Evolutionary conservation across 2,329 filamentous ascomycete genomes (phyloP).

Genomic region (Paradendryphiella salina): DNA sequence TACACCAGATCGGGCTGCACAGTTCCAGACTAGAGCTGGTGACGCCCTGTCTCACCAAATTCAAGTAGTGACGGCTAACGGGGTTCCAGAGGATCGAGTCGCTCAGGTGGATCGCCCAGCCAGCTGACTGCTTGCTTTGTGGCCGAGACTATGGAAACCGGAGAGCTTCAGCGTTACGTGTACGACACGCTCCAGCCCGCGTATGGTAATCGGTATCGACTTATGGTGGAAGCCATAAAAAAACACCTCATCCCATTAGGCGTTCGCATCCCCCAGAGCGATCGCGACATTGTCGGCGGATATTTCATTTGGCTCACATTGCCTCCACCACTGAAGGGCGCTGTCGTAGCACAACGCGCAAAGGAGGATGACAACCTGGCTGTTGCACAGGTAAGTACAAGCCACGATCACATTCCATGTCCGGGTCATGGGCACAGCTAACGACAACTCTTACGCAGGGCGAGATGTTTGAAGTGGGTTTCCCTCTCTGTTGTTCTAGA

Average conservation of each 20-base stretch:
- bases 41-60: conserved; percentile 8
- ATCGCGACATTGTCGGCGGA: conserved; percentile 66
- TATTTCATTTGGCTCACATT: conserved; percentile 84
- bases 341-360: conserved; percentile 61
- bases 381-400: conserved; percentile 57
- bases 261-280: conserved; percentile 53
- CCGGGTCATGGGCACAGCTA: conserved; percentile 19
- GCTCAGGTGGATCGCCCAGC: conserved; percentile 63
- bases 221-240: conserved; percentile 63
- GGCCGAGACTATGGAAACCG: conserved; percentile 57
- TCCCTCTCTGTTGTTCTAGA: conserved; percentile 47
- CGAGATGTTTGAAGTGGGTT: conserved; percentile 63
- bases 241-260: conserved; percentile 65
- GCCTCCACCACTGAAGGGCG: conserved; percentile 57
- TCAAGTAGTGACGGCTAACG: conserved; percentile 25
- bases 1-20: neutral
- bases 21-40: conserved; percentile 4
- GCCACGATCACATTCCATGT: conserved; percentile 1
- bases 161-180: conserved; percentile 59
- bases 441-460: conserved; percentile 54
- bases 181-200: conserved; percentile 57
- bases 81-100: conserved; percentile 56
- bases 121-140: conserved; percentile 63
- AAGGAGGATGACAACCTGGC: conserved; percentile 66
- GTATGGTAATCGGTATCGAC: conserved; percentile 58